A percentile compares a stretch with the other conserved stretches of the same genome.
phyloP scores from a whole-genome alignment of 2,329 filamentous ascomycete species.

The Pestalotiopsis sp. region DNA sequence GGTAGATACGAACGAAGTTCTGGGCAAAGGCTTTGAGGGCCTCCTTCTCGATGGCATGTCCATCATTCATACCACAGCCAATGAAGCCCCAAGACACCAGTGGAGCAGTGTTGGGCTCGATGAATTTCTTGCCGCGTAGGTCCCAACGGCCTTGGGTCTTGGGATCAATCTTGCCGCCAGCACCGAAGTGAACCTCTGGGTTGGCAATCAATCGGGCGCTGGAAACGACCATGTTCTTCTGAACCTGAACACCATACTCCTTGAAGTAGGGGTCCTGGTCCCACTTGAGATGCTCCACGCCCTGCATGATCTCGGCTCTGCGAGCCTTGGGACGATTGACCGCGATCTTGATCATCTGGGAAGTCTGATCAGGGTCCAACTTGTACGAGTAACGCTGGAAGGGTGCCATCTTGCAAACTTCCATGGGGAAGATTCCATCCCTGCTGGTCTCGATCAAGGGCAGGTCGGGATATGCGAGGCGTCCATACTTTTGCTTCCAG shows the following conservation, averaged over 20 bases:
- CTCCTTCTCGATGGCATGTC: conserved; percentile 52
- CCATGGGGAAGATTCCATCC: conserved; percentile 62
- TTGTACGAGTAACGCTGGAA: conserved; percentile 68
- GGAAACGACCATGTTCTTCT: conserved; percentile 62
- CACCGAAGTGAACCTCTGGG: conserved; percentile 72
- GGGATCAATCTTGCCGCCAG: conserved; percentile 59
- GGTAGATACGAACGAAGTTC: conserved; percentile 47
- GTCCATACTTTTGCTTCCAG: conserved; percentile 57
- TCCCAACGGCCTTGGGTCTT: conserved; percentile 81
- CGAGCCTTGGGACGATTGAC: conserved; percentile 76
- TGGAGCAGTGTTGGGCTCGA: conserved; percentile 60
- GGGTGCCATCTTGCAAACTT: conserved; percentile 53
- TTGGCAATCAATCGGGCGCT: conserved; percentile 72
- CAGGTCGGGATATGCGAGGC: conserved; percentile 47
- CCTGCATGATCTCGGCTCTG: conserved; percentile 67
- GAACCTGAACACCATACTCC: conserved; percentile 75
- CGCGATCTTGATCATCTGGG: conserved; percentile 90
- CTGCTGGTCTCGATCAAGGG: conserved; percentile 62
- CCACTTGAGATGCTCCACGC: conserved; percentile 71
- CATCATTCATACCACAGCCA: conserved; percentile 46
- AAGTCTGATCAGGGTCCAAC: conserved; percentile 64
- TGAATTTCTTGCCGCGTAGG: conserved; percentile 79
- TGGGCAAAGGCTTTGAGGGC: conserved; percentile 61
- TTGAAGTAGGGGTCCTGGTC: conserved; percentile 67
- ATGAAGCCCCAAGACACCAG: conserved; percentile 78